Conservation (phyloP, 345 rosid species). For the Rhizophora mangle region DNA sequence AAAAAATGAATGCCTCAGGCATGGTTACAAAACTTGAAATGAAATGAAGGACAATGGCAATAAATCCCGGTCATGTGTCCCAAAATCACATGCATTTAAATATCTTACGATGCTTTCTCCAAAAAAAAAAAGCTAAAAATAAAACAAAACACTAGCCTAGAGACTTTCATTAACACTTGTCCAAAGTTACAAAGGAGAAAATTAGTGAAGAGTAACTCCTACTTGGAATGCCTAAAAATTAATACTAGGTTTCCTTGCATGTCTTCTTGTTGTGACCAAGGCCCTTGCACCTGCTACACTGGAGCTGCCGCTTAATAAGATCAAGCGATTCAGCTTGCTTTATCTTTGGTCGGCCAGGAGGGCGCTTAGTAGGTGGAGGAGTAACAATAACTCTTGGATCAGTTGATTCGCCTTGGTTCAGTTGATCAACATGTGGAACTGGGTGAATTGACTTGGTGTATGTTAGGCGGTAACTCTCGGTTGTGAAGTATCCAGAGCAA, state of each 20-base stretch:
- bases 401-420: constrained; percentile 36
- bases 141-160: constrained; percentile 1
- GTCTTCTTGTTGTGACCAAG: constrained; percentile 94
- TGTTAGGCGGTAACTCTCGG: constrained; percentile 20
- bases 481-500: constrained; percentile 44
- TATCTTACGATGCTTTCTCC: not conserved
- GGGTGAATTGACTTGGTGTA: constrained; percentile 47
- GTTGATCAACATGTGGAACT: constrained; percentile 68
- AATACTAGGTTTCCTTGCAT: constrained; percentile 54
- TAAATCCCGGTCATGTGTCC: no score
- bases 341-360: constrained; percentile 78
- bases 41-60: no score
- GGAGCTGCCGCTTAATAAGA: constrained; percentile 74
- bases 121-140: no score
- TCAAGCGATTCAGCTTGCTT: constrained; percentile 62
- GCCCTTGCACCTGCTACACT: constrained; percentile 97
- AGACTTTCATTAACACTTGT: constrained; percentile 11
- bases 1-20: no score
- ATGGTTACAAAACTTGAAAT: no score
- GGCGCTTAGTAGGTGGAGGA: constrained; percentile 84
- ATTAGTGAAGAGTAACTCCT: constrained; percentile 24
- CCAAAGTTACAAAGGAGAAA: constrained; percentile 12
- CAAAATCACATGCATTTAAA: not conserved
- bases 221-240: constrained; percentile 22
- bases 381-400: constrained; percentile 52